Base-by-base conservation (phyloP, 768 basidiomycete species). In the Lactifluus volemus region DNA sequence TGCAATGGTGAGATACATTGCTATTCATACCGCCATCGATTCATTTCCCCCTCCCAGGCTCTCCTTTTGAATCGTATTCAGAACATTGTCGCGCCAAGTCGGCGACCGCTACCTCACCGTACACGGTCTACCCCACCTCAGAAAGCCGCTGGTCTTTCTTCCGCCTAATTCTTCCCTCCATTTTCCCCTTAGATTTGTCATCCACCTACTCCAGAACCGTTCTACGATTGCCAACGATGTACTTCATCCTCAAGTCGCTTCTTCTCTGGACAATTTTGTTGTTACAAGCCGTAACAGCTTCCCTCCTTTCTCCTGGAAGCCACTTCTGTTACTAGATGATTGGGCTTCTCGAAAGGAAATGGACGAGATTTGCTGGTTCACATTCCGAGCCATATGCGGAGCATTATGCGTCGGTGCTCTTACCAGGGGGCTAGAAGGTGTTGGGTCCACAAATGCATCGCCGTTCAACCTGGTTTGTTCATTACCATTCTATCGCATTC, bases 41-140 rank as follows among this genome's bases (percentile, higher is more conserved):
- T 44, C 36, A 32, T 21, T 36, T 4, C 45, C 45, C 11, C 9
- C 19, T 19, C 52, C 15, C 66, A 89, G 87, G 85, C 82, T 12
- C 72, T 91, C 51, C 68, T 90, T 32, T 72, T 89, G 60, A 86
- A 90, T 66, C 80, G 89, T 32, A 86, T 91, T 60, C 89, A 89
- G 66, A 84, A 90, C 69, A 81, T 88, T 47, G 83, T 89, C 49
- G 82, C 88, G 0, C 89, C 89, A 12, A 80, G 85, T 39, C 80
- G 81, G 2, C 71, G 69, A 42, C 72, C 71, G 42, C 68, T 67
- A 53, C 64, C 61, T 55, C 72, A 68, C 49, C 70, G 63, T 59
- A 58, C 60, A 34, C 58, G 67, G 63, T 47, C 68, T 49, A 63
- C 63, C 63, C 66, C 61, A 21, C 53, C 41, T 44, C 49, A 50